These are phyloP conservation scores for Lasiodiplodia sp. DNA, from an alignment of 2,329 filamentous ascomycete genomes.

Conservation along the genomic window DNA sequence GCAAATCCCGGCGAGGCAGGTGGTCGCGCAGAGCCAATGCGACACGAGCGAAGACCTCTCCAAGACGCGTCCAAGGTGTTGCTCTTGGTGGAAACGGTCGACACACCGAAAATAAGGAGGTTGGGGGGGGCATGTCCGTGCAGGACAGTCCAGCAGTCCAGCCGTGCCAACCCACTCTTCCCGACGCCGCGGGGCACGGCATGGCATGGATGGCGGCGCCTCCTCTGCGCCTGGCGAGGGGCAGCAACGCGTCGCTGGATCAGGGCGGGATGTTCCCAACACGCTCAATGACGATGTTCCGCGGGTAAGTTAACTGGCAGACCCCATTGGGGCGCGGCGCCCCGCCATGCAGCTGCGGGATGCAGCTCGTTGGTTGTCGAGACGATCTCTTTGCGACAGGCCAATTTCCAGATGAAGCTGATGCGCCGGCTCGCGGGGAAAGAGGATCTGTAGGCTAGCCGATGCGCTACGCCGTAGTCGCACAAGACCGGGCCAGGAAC, in stretches of 20 bases:
- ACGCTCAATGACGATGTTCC: slow-evolving; percentile 24
- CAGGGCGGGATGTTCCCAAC: slow-evolving; percentile 7
- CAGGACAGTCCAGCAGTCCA: slow-evolving; percentile 10
- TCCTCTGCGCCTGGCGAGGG: slow-evolving; percentile 3
- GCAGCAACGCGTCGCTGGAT: slow-evolving; percentile 3
- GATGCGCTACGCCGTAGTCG: slow-evolving; percentile 26
- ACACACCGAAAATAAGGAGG: slow-evolving; percentile 25
- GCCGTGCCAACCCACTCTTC: slow-evolving; percentile 5
- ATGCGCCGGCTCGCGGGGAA: slow-evolving; percentile 29
- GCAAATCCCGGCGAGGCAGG: slow-evolving; percentile 2
- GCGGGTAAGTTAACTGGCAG: slow-evolving; percentile 9
- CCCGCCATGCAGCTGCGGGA: slow-evolving; percentile 23
- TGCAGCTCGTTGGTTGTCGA: slow-evolving; percentile 21
- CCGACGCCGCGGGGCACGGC: slow-evolving; percentile 16
- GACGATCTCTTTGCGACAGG: slow-evolving; percentile 28
- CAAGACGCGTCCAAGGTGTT: slow-evolving; percentile 25
- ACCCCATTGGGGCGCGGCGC: slow-evolving; percentile 19
- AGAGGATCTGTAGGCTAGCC: slow-evolving; percentile 28
- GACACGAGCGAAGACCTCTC: slow-evolving; percentile 18
- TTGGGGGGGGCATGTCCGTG: slow-evolving; percentile 12
- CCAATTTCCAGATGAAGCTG: slow-evolving; percentile 24
- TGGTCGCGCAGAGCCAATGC: slow-evolving; percentile 19
- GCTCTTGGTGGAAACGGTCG: slow-evolving; percentile 10
- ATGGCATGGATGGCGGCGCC: slow-evolving; percentile 7
- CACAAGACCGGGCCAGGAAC: slow-evolving; percentile 29